Base-by-base conservation (phyloP, 75 land plant species). In the Ceratopteris richardii region DNA sequence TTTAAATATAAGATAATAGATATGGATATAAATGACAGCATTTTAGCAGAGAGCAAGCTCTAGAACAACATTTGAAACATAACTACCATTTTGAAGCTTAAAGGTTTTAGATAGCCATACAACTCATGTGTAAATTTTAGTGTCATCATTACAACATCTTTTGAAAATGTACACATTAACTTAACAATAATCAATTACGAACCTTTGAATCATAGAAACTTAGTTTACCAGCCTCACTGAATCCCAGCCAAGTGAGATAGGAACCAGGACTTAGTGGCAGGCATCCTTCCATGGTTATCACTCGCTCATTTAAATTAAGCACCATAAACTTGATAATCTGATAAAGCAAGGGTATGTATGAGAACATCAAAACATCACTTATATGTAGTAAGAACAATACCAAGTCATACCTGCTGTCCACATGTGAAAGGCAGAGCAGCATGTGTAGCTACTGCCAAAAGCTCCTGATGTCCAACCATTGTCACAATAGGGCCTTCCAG, bases 181-280 rank as follows among this genome's bases (percentile, higher is more conserved):
- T n/a, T n/a, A n/a, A n/a, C n/a, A n/a, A n/a, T n/a, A n/a, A n/a
- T n/a, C n/a, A n/a, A n/a, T n/a, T n/a, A n/a, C 29, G 48, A 58
- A 87, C 99, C 96, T 82, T 76, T 19, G 99, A 95, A 65, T 95
- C 99, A 70, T 77, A 90, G 19, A 81, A 68, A 50, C 96, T 81
- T 41, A 90, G 62, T 59, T 64, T 69, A 18, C 99, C 99, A 51
- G 83, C 84, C 73, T 95, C 97, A 64, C 86, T 90, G 47, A 82
- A 90, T 11, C 99, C 99, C 68, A 95, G 77, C 99, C 99, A 95
- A 24, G 82, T 44, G 23, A 95, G 74, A 51, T 47, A 33, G 58
- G 99, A 79, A 51, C 83, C 80, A 54, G 99, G 92, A 50, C 80
- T 84, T 41, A 95, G 36, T 27, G 99, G 84, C 7, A 90, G 78